These are phyloP conservation scores for Uronychia setigera DNA, from an alignment of 73 alveolate species.

Conservation along the genomic window DNA sequence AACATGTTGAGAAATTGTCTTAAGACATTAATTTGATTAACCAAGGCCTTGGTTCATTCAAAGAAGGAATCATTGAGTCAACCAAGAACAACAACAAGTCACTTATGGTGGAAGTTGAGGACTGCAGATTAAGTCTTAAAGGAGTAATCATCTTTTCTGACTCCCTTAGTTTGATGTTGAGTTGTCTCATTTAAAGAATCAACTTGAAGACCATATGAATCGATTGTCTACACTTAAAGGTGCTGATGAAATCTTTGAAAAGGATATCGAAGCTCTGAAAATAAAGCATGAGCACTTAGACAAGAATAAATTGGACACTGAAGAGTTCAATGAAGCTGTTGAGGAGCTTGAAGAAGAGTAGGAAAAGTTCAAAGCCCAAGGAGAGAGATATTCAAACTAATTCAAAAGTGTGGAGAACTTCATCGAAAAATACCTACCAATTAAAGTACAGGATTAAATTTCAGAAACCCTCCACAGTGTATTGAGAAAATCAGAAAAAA, in stretches of 20 bases:
- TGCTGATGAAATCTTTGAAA: neutral
- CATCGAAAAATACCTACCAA: neutral
- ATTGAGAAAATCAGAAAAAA: neutral
- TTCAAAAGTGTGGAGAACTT: neutral
- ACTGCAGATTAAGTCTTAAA: neutral
- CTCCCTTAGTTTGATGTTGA: neutral
- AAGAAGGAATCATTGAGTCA: neutral
- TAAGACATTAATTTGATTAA: neutral
- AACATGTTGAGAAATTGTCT: neutral
- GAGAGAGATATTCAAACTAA: neutral
- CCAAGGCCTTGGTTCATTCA: neutral
- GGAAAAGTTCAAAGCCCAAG: neutral
- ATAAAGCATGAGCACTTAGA: neutral
- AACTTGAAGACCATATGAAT: neutral
- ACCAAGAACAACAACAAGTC: neutral
- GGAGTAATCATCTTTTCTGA: neutral
- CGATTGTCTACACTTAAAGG: neutral
- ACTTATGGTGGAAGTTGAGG: neutral
- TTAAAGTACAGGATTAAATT: neutral
- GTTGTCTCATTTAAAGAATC: neutral
- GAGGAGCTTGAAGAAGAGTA: neutral
- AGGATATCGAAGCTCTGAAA: neutral
- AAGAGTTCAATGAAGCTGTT: neutral
- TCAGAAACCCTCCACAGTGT: neutral
- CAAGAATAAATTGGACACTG: neutral